A percentile compares a stretch with the other conserved stretches of the same genome.
These are phyloP conservation scores for Rhodosporidiobolus odoratus DNA, from an alignment of 768 basidiomycete species.

Conservation along the genomic window DNA sequence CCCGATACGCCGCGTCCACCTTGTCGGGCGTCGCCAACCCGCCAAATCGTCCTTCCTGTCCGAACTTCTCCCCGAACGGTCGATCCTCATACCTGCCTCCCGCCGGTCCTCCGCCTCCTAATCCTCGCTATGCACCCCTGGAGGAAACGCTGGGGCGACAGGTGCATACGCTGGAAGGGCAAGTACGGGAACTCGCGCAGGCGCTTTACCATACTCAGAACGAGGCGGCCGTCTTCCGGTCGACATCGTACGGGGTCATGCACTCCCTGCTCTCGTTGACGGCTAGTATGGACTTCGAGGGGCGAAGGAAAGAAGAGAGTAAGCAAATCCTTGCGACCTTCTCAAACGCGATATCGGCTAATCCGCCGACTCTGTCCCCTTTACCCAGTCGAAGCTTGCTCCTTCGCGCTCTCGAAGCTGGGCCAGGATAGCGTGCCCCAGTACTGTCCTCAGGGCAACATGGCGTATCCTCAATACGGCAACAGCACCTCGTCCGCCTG, in stretches of 20 bases:
- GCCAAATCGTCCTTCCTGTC: too few species aligned
- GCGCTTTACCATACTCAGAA: constrained; percentile 21
- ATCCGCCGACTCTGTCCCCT: not conserved
- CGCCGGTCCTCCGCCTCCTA: not conserved
- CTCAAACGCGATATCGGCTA: not conserved
- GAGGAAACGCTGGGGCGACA: constrained; percentile 1
- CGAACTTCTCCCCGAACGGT: constrained; percentile 6
- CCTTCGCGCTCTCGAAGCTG: constrained; percentile 8
- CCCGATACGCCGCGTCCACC: not conserved
- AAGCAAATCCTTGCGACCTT: not conserved
- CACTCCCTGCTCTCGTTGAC: constrained; percentile 14
- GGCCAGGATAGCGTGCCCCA: not conserved
- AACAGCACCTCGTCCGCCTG: not conserved
- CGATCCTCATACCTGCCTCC: not conserved
- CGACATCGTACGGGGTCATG: constrained; percentile 8
- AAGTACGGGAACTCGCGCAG: constrained; percentile 14
- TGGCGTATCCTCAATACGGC: not conserved
- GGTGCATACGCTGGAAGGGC: not conserved
- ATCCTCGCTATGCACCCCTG: not conserved
- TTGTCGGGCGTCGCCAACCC: too few species aligned
- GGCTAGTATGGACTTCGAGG: constrained; percentile 5
- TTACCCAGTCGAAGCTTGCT: constrained; percentile 21
- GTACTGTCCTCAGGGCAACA: not conserved
- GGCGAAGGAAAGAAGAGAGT: constrained; percentile 15
- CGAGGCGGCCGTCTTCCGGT: not conserved